Evolutionary conservation across 345 rosid species (phyloP).

Genomic region (Capsella bursapastoris): DNA sequence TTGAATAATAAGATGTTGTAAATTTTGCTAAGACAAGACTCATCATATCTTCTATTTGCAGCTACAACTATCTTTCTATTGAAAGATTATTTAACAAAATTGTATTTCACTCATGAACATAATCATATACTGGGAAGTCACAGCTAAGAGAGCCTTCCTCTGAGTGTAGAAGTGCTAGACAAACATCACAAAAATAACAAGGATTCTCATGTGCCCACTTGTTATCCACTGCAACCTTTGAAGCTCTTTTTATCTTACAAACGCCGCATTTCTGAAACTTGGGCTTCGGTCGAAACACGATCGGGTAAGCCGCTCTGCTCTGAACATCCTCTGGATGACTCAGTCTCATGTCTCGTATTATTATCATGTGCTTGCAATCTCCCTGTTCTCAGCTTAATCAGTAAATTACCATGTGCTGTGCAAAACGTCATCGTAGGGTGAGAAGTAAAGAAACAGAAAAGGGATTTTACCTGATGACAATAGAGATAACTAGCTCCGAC

Average conservation of each 20-base stretch:
- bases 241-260: conserved; percentile 66
- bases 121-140: conserved; percentile 62
- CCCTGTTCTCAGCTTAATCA: conserved; percentile 55
- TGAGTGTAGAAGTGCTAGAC: conserved; percentile 68
- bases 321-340: conserved; percentile 75
- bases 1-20: too few species aligned
- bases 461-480: conserved; percentile 74
- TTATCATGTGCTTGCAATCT: conserved; percentile 81
- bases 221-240: conserved; percentile 63
- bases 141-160: conserved; percentile 43
- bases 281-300: conserved; percentile 52
- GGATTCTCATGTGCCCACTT: conserved; percentile 76
- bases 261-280: conserved; percentile 66
- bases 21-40: too few species aligned
- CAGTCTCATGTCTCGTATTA: conserved; percentile 85
- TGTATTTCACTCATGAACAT: conserved; percentile 47
- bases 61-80: not conserved
- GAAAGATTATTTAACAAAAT: not conserved
- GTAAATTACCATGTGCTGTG: not conserved
- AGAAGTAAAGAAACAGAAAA: not conserved
- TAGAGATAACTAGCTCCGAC: conserved; percentile 87
- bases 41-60: not conserved
- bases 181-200: conserved; percentile 76
- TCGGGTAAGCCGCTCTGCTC: conserved; percentile 71
- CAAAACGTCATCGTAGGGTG: not conserved